Base-by-base conservation (phyloP, 2,329 filamentous ascomycete species). In the Nemania diffusa region DNA sequence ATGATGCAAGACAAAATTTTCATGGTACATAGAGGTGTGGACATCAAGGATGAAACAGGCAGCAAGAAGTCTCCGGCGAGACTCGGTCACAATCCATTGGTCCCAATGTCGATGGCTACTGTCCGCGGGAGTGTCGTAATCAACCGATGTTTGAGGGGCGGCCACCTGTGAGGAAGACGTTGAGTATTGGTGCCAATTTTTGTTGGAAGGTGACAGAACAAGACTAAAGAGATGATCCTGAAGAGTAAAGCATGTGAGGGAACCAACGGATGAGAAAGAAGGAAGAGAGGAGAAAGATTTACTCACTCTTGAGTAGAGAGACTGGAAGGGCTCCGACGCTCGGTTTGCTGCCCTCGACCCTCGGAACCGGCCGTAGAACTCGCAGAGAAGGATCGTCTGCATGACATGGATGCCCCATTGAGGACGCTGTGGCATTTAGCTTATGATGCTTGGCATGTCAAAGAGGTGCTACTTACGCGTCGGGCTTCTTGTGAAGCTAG, bases 1-100 rank as follows among this genome's bases (percentile, higher is more conserved):
- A 50, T 79, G 79, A 34, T 77, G 74, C 27, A 77, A 76, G 42
- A 78, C 77, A 20, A 79, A 80, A 69, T 85, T 84, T 75, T 89
- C 84, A 59, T 85, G 81, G 71, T 86, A 88, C 68, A 84, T 79
- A 68, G 85, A 83, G 73, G 85, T 82, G 67, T 88, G 87, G 6
- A 84, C 80, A 73, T 89, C 87, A 63, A 87, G 78, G 60, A 87
- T 77, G 75, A 88, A 87, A 77, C 85, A 89, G 15, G 83, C 83
- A 37, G 84, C 80, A n/a, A 88, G 78, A 29, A 89, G 80, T 48
- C 87, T 83, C 62, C 85, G 83, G 62, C 79, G 80, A 7, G 84
- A 80, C 76, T 90, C 87, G 57, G 78, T 75, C 52, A 84, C 77
- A 46, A 88, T 75, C 87, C 87, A 89, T 66, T 77, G 72, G 44